phyloP scores from a whole-genome alignment of 2,329 filamentous ascomycete species.

The Xylaria sp. region DNA sequence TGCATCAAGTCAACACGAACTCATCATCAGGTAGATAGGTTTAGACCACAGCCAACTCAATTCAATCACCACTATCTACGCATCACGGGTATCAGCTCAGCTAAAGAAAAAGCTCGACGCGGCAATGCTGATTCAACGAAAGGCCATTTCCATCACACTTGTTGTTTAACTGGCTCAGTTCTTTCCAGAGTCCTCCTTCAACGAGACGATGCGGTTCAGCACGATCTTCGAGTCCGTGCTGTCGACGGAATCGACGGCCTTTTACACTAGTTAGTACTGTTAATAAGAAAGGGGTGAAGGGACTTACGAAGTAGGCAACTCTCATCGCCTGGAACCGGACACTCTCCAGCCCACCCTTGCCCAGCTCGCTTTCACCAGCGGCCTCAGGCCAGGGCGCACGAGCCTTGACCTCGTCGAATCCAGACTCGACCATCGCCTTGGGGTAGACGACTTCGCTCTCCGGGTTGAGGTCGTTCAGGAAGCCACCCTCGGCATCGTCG shows the following conservation, averaged over 20 bases:
- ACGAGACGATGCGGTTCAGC: slow-evolving; percentile 82
- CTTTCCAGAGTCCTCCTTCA: slow-evolving; percentile 84
- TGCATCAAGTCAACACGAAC: too few species aligned
- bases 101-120: background rate
- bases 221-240: slow-evolving; percentile 74
- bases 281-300: background rate
- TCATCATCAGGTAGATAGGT: too few species aligned
- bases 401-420: slow-evolving; percentile 69
- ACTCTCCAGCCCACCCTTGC: slow-evolving; percentile 60
- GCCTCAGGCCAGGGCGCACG: slow-evolving; percentile 78
- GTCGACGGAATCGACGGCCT: slow-evolving; percentile 67
- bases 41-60: too few species aligned
- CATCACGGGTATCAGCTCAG: too few species aligned
- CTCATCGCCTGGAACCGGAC: slow-evolving; percentile 90
- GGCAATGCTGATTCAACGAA: background rate
- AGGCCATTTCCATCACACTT: background rate
- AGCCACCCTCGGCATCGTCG: slow-evolving; percentile 69
- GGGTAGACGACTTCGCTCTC: slow-evolving; percentile 75
- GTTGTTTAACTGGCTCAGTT: slow-evolving; percentile 22
- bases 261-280: slow-evolving; percentile 14
- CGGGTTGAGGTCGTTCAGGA: slow-evolving; percentile 77
- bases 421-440: slow-evolving; percentile 74
- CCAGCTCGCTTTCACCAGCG: slow-evolving; percentile 61
- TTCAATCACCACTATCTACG: too few species aligned
- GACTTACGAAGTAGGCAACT: slow-evolving; percentile 71